phyloP scores from a whole-genome alignment of 228 moss, liverwort and hornwort genomes.

The Sphagnum magellanicum region DNA sequence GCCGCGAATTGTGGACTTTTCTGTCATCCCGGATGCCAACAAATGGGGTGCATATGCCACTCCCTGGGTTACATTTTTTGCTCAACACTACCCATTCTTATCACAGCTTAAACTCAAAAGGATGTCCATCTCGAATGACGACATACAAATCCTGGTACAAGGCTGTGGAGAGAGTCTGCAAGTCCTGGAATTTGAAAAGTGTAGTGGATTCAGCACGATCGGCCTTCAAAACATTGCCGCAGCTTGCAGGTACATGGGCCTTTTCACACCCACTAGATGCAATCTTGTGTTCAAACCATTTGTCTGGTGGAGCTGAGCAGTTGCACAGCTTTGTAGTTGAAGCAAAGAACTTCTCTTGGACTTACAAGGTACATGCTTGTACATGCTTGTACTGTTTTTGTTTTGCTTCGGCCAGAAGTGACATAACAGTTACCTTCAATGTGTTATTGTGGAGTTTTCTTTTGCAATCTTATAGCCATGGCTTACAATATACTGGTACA shows the following conservation, averaged over 20 bases:
- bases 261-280: too few relatives aligned
- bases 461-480: too few relatives aligned
- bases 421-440: too few relatives aligned
- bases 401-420: too few relatives aligned
- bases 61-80: slow-evolving; percentile 45
- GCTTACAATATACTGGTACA: too few relatives aligned
- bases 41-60: slow-evolving; percentile 50
- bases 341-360: too few relatives aligned
- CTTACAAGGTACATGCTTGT: too few relatives aligned
- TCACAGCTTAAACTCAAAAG: slow-evolving; percentile 48
- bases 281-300: too few relatives aligned
- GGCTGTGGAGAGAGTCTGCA: slow-evolving; percentile 29
- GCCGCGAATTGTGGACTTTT: slow-evolving; percentile 51
- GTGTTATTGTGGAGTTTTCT: too few relatives aligned
- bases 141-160: slow-evolving; percentile 24
- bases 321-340: too few relatives aligned
- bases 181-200: slow-evolving; percentile 42
- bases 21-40: slow-evolving; percentile 37
- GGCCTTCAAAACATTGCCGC: slow-evolving; percentile 32
- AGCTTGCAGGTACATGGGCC: slow-evolving; percentile 2
- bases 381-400: too few relatives aligned
- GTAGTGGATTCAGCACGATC: slow-evolving; percentile 37
- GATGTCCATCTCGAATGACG: slow-evolving; percentile 33
- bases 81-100: slow-evolving; percentile 16
- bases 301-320: too few relatives aligned